Evolutionary conservation across 2,329 filamentous ascomycete species (phyloP), one percentile per base, ranked within the genome.

Genomic region (Helotiales sp.): DNA sequence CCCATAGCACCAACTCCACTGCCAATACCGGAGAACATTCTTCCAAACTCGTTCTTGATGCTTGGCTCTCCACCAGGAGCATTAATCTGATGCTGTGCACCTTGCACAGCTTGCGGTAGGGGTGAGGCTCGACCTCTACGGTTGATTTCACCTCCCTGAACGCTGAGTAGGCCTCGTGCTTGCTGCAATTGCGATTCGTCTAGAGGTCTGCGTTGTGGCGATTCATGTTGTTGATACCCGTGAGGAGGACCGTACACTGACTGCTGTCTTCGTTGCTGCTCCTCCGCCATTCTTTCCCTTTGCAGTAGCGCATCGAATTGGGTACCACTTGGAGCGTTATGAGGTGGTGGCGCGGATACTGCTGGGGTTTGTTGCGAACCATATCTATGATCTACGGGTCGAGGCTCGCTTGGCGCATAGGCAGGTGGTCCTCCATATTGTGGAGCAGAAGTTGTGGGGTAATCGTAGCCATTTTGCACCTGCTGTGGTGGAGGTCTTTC

Each of bases 11-110:
- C 83, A 17, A 87, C 78, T 33, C 86, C 86, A 71, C 84, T 87
- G 15, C 86, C 93, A 64, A 98, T 91, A n/a, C 93, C 93, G 17
- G 91, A 91, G 74, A 96, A 97, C 81, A 97, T 96, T 61, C 91
- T 87, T 27, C 93, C 93, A 71, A 97, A 93, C 71, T 97, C 93
- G 70, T 87, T 96, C 79, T 97, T 96, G 69, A 97, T 96, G 42
- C 89, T 89, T 10, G 91, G 89, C 71, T 96, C 92, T 15, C 88
- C 89, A 13, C 86, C 85, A 5, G 91, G 90, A 3, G 89, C 90
- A 53, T 89, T 82, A 36, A 89, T 83, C 66, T 92, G 89, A 15
- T 88, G 85, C 71, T 96, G 93, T 1, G 90, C 93, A 22, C 93
- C 93, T 70, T 97, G 93, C 0, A 97, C 93, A 22, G 93, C 93